These are phyloP conservation scores for Melaleuca alternifolia DNA, from an alignment of 345 rosid genomes.

Conservation along the genomic window DNA sequence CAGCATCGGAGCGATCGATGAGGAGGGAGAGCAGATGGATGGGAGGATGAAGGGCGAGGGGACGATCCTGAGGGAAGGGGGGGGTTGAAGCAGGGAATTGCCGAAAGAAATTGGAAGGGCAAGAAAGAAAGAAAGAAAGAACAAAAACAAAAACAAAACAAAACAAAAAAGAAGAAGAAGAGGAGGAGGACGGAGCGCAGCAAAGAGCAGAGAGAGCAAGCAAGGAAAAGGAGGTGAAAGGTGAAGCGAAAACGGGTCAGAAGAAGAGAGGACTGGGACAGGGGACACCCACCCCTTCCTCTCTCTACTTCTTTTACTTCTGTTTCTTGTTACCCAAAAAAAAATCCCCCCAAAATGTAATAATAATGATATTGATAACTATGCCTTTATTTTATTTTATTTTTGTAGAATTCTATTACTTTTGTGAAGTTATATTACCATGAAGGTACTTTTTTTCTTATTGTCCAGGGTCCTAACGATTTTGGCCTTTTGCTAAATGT, in stretches of 20 bases:
- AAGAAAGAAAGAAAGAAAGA: too few species aligned
- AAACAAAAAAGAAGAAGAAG: neutral
- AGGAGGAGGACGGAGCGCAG: neutral
- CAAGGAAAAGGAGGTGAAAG: neutral
- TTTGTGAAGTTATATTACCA: fast-evolving
- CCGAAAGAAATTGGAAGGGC: too few species aligned
- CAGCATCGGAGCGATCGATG: neutral
- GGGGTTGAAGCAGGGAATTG: too few species aligned
- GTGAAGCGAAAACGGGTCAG: neutral
- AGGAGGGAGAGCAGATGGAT: neutral
- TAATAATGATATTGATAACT: too few species aligned
- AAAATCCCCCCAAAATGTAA: neutral
- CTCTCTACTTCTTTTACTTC: too few species aligned
- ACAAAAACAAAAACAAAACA: neutral
- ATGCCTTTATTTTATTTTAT: too few species aligned
- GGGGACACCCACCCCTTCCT: neutral
- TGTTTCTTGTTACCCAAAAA: neutral
- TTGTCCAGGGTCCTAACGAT: neutral
- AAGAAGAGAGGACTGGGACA: neutral
- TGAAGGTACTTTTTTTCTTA: neutral
- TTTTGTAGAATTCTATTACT: too few species aligned
- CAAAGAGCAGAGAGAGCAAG: too few species aligned
- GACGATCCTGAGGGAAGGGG: neutral
- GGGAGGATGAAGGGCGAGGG: neutral
- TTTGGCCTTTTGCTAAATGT: neutral